Percentiles rank a stretch among this genome's conserved stretches.
Evolutionary conservation across 345 rosid species (phyloP).

Genomic region (Cochlearia excelsa): DNA sequence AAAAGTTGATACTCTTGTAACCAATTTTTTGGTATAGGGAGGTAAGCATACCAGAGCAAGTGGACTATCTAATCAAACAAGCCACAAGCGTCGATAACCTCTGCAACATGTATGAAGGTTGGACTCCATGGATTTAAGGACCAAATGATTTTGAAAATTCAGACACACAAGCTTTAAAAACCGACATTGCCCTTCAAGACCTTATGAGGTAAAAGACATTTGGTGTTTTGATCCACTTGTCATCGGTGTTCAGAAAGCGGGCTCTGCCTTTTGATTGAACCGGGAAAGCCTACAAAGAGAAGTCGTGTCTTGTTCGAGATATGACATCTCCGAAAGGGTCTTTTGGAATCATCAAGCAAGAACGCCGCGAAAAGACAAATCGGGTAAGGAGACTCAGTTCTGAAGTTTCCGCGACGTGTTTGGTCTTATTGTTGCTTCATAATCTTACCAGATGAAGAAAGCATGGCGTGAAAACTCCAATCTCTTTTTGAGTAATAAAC

Average conservation of each 20-base stretch:
- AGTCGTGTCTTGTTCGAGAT: constrained; percentile 19
- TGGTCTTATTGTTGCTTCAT: too few species aligned
- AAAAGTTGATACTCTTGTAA: background rate
- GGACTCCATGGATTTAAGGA: constrained; percentile 93
- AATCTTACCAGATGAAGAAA: too few species aligned
- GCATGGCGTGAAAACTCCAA: too few species aligned
- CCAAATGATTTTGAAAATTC: background rate
- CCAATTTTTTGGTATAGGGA: constrained; percentile 45
- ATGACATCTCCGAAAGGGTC: constrained; percentile 4
- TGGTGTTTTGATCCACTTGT: constrained; percentile 12
- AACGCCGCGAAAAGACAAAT: too few species aligned
- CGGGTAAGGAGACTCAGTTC: background rate
- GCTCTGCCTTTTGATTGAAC: constrained; percentile 9
- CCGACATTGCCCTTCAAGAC: constrained; percentile 10
- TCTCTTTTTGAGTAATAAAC: too few species aligned
- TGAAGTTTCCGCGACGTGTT: too few species aligned
- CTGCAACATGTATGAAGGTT: constrained; percentile 98
- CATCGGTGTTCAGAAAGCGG: constrained; percentile 12
- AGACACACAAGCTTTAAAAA: constrained; percentile 8
- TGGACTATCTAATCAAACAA: constrained; percentile 80
- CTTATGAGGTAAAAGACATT: constrained; percentile 6
- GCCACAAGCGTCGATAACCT: constrained; percentile 80
- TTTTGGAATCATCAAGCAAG: too few species aligned
- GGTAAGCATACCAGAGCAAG: constrained; percentile 70
- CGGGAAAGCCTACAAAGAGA: constrained; percentile 14